These are phyloP conservation scores for Trametes sp. DNA, from an alignment of 1,284 basidiomycete genomes.

Conservation along the genomic window DNA sequence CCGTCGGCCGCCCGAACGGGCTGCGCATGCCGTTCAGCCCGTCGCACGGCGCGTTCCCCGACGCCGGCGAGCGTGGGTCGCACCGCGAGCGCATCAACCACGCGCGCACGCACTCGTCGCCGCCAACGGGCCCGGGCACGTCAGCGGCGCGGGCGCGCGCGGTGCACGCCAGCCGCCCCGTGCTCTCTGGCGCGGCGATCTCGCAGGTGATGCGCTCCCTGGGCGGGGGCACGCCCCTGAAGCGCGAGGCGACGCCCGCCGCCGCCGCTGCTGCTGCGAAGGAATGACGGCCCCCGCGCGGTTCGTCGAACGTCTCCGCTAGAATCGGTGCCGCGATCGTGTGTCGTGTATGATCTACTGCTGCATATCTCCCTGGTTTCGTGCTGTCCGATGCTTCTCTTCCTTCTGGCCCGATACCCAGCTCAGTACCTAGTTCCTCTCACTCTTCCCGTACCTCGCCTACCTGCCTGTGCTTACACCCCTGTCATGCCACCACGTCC, in stretches of 20 bases:
- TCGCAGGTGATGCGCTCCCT: constrained; percentile 68
- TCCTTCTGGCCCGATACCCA: constrained; percentile 18
- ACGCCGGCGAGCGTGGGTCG: constrained; percentile 26
- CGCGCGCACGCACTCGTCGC: constrained; percentile 68
- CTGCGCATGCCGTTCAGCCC: constrained; percentile 23
- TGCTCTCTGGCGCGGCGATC: constrained; percentile 73
- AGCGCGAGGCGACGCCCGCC: constrained; percentile 33
- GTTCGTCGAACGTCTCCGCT: constrained; percentile 1
- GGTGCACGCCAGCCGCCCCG: constrained; percentile 61
- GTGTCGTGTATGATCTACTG: constrained; percentile 13
- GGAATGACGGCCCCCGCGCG: constrained; percentile 20
- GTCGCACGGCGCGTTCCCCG: constrained; percentile 31
- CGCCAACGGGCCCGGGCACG: constrained; percentile 49
- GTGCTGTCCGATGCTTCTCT: constrained; percentile 15
- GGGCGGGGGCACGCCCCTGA: constrained; percentile 44
- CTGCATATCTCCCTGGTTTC: constrained; percentile 10
- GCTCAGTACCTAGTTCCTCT: constrained; percentile 7
- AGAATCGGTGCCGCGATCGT: background rate
- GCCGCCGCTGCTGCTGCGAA: constrained; percentile 33
- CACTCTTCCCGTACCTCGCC: background rate
- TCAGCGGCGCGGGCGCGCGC: constrained; percentile 43
- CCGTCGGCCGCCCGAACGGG: constrained; percentile 49
- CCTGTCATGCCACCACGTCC: too few relatives aligned
- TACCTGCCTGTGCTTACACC: background rate
- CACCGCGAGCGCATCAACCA: constrained; percentile 44